Base-by-base conservation (phyloP, 23 red algal species). In the Chondrus crispus region DNA sequence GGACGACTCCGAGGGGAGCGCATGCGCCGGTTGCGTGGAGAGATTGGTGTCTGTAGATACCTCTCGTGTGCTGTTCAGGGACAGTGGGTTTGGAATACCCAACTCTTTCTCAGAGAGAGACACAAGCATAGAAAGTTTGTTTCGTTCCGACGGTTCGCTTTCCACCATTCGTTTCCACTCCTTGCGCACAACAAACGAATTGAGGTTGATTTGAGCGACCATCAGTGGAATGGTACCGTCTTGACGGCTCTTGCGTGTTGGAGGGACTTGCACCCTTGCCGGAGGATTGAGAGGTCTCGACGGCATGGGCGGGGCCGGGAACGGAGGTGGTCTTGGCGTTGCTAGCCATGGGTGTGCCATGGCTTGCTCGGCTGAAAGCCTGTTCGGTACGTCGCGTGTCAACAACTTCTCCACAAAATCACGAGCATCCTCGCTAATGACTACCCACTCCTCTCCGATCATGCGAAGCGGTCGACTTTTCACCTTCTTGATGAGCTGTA, bases 21-120 rank as follows among this genome's bases (percentile, higher is more conserved):
- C 7, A 13, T 7, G 60, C 8, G 18, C 60, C 18, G 26, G 26
- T 7, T 66, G 26, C 18, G 26, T 19, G 26, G 7, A 32, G 60
- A 32, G 60, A 9, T 6, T 32, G 9, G 9, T 0, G 35, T 66
- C 60, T 19, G 9, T n/a, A 32, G 60, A 66, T 66, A 8, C 60
- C 26, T 66, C 60, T 19, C 18, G 9, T 66, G 60, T 66, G 35
- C 60, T n/a, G 35, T 8, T 32, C 8, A 7, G 60, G n/a, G n/a
- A 36, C 41, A 55, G 44, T 40, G 82, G 70, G 41, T 86, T 62
- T 1, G 82, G 62, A 36, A 91, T 16, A 22, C 69, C 81, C 3
- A 93, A 47, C 5, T 69, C 78, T 62, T 82, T 87, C 46, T 94
- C 92, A 20, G 92, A 94, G 16, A 94, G 82, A 39, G 92, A 94